Conservation (phyloP, 1,284 basidiomycete genomes). For the Leccinum cinnamomeum region DNA sequence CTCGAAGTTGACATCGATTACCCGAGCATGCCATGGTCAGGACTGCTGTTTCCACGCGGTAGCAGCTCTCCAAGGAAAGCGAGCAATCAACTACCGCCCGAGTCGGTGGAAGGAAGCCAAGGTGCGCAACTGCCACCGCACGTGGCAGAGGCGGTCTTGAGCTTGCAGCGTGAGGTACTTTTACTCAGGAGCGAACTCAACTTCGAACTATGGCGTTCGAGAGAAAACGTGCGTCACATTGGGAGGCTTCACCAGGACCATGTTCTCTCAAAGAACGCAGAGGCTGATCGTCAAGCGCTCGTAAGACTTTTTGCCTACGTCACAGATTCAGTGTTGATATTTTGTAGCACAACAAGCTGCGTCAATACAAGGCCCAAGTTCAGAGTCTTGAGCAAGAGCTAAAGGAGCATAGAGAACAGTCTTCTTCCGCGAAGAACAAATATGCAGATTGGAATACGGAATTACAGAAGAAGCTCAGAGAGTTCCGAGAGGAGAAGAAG, state of each 20-base stretch:
- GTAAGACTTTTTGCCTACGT: conserved; percentile 44
- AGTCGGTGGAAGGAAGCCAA: conserved; percentile 14
- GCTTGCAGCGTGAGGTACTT: conserved; percentile 70
- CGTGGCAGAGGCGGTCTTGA: conserved; percentile 60
- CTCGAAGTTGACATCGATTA: conserved; percentile 58
- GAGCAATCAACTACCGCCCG: conserved; percentile 14
- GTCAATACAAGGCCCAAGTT: conserved; percentile 68
- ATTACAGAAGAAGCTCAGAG: conserved; percentile 63
- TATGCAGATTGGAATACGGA: conserved; percentile 74
- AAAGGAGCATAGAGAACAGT: conserved; percentile 62
- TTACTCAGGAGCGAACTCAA: conserved; percentile 76
- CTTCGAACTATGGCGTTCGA: conserved; percentile 77
- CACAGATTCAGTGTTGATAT: conserved; percentile 14
- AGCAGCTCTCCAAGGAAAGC: conserved; percentile 22
- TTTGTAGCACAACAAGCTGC: conserved; percentile 69
- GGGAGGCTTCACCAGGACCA: conserved; percentile 73
- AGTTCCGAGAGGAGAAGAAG: conserved; percentile 68
- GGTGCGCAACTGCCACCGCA: conserved; percentile 41
- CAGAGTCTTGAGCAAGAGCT: conserved; percentile 60
- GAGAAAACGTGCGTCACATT: conserved; percentile 77
- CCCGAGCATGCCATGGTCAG: conserved; percentile 48
- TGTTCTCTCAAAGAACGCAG: conserved; percentile 69
- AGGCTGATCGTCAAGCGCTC: conserved; percentile 77
- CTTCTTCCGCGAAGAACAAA: conserved; percentile 61
- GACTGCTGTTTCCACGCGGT: conserved; percentile 38